Evolutionary conservation across 345 rosid species (phyloP).

Genomic region (Luvunga scandens): DNA sequence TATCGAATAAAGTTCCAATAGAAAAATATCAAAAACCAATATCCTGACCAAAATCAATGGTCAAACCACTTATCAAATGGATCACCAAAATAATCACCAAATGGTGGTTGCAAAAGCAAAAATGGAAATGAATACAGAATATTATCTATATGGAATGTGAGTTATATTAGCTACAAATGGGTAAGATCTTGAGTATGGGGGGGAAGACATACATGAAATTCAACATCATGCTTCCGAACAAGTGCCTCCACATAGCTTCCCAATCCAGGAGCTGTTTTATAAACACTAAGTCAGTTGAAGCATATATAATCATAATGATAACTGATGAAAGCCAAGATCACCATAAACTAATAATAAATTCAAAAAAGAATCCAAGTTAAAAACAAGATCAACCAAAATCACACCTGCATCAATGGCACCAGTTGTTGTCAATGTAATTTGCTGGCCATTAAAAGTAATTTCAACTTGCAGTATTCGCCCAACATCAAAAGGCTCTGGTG

Average conservation of each 20-base stretch:
- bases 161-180: background rate
- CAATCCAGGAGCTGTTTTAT: slow-evolving; percentile 81
- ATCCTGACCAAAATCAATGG: background rate
- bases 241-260: slow-evolving; percentile 96
- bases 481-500: slow-evolving; percentile 94
- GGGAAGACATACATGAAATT: slow-evolving; percentile 63
- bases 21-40: background rate
- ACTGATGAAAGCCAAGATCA: background rate
- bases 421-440: slow-evolving; percentile 55
- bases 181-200: background rate
- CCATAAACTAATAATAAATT: background rate
- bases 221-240: slow-evolving; percentile 83
- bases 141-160: background rate
- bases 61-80: background rate
- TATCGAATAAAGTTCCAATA: background rate
- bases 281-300: slow-evolving; percentile 17
- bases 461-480: slow-evolving; percentile 75
- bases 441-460: slow-evolving; percentile 46
- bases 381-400: slow-evolving; percentile 20
- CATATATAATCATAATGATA: slow-evolving; percentile 2
- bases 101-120: background rate
- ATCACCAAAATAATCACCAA: background rate
- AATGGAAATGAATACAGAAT: background rate
- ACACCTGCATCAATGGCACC: slow-evolving; percentile 85
- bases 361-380: background rate